Evolutionary conservation across 169 alveolate genomes (phyloP).

Genomic region (Babesia caballi): DNA sequence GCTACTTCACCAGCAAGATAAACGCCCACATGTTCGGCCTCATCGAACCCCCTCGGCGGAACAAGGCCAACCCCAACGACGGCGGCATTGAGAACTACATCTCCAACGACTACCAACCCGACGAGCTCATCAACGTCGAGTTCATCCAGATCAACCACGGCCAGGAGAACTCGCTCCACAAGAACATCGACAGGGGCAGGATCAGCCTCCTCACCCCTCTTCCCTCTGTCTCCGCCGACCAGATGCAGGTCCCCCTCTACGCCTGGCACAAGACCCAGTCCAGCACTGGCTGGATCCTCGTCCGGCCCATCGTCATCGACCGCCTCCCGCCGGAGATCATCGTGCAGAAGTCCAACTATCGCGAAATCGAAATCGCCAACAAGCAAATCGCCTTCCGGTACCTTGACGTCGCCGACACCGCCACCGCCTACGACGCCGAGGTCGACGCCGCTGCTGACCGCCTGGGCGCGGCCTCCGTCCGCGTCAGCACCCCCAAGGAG

Average conservation of each 20-base stretch:
- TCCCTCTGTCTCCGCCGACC: constrained; percentile 55
- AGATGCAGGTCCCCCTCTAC: constrained; percentile 61
- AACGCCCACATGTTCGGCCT: constrained; percentile 66
- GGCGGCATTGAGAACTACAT: constrained; percentile 33
- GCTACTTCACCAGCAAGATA: constrained; percentile 58
- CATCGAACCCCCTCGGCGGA: constrained; percentile 60
- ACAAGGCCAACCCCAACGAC: constrained; percentile 1
- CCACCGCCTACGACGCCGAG: neutral
- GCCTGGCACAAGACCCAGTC: constrained; percentile 70
- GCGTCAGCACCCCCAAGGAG: neutral
- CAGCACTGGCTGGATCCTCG: constrained; percentile 65
- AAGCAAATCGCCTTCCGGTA: constrained; percentile 65
- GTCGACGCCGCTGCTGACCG: constrained; percentile 1
- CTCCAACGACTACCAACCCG: constrained; percentile 56
- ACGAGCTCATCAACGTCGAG: constrained; percentile 63
- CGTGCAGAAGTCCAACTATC: constrained; percentile 59
- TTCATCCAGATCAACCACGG: constrained; percentile 65
- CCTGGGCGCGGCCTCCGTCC: neutral
- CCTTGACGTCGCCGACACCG: constrained; percentile 30
- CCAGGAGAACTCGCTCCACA: constrained; percentile 54
- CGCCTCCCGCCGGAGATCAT: constrained; percentile 65
- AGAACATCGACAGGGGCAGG: constrained; percentile 60
- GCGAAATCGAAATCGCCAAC: constrained; percentile 64
- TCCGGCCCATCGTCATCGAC: constrained; percentile 64
- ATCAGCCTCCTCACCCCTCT: constrained; percentile 62